Percentiles rank a stretch among this genome's conserved stretches.
Conservation (phyloP, 2,329 filamentous ascomycete genomes). For the Colletotrichum navitas region DNA sequence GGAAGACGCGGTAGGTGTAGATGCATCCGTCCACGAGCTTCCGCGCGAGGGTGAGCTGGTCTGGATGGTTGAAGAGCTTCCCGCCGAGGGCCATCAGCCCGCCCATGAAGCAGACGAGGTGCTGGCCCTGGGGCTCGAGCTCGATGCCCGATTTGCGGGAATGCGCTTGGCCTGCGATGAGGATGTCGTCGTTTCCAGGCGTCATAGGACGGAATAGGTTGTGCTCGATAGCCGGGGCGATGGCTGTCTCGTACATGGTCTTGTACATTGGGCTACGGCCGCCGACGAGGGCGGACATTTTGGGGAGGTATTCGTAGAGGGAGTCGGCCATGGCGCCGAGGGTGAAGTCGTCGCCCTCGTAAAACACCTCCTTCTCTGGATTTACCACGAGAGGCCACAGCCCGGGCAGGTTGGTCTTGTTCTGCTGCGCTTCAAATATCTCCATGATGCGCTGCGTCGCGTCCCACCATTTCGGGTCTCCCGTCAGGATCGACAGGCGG, state of each 20-base stretch:
- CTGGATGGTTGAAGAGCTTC: conserved; percentile 65
- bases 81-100: conserved; percentile 78
- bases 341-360: conserved; percentile 58
- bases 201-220: conserved; percentile 79
- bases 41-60: conserved; percentile 61
- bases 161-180: conserved; percentile 57
- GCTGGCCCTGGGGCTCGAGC: conserved; percentile 62
- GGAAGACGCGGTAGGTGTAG: conserved; percentile 68
- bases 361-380: conserved; percentile 61
- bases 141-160: conserved; percentile 48
- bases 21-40: conserved; percentile 67
- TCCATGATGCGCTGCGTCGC: conserved; percentile 80
- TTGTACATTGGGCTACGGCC: conserved; percentile 72
- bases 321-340: conserved; percentile 68
- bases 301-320: conserved; percentile 71
- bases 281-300: conserved; percentile 74
- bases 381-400: conserved; percentile 80
- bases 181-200: conserved; percentile 70
- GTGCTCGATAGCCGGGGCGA: conserved; percentile 70
- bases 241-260: conserved; percentile 70
- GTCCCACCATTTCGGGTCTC: conserved; percentile 79
- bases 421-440: conserved; percentile 75
- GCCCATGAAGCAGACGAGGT: conserved; percentile 78
- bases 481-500: conserved; percentile 78
- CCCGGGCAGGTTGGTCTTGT: conserved; percentile 76